Conservation (phyloP, 352 stramenopile genomes). For the Thraustotheca clavata region DNA sequence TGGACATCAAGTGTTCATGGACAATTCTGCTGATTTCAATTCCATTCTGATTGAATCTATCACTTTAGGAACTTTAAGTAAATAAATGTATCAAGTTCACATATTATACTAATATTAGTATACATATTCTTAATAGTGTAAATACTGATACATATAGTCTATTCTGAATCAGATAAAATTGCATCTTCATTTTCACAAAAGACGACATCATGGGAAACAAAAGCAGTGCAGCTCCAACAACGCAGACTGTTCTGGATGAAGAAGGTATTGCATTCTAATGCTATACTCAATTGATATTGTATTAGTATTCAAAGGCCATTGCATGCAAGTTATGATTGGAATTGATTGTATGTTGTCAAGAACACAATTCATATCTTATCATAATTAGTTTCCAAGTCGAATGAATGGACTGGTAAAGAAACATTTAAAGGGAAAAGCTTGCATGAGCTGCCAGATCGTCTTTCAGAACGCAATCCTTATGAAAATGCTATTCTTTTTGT, state of each 20-base stretch:
- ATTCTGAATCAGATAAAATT: too few species aligned
- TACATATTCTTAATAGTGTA: too few species aligned
- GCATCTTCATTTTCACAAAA: too few species aligned
- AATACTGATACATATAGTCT: too few species aligned
- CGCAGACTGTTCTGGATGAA: too few species aligned
- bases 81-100: not conserved
- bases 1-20: constrained; percentile 80
- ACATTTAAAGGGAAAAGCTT: not conserved
- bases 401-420: not conserved
- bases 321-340: not conserved
- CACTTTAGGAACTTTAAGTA: not conserved
- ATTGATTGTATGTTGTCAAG: not conserved
- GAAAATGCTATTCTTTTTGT: not conserved
- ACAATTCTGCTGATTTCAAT: constrained; percentile 74
- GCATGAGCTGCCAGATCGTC: not conserved
- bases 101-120: too few species aligned
- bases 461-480: not conserved
- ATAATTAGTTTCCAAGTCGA: not conserved
- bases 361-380: not conserved
- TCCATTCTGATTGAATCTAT: constrained; percentile 57
- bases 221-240: too few species aligned
- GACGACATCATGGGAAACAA: too few species aligned
- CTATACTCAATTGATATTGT: too few species aligned
- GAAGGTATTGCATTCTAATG: too few species aligned
- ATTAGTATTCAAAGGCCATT: too few species aligned